Percentiles rank a stretch among this genome's conserved stretches.
phyloP scores from a whole-genome alignment of 2,329 filamentous ascomycete genomes.

The Bretziella fagacearum region DNA sequence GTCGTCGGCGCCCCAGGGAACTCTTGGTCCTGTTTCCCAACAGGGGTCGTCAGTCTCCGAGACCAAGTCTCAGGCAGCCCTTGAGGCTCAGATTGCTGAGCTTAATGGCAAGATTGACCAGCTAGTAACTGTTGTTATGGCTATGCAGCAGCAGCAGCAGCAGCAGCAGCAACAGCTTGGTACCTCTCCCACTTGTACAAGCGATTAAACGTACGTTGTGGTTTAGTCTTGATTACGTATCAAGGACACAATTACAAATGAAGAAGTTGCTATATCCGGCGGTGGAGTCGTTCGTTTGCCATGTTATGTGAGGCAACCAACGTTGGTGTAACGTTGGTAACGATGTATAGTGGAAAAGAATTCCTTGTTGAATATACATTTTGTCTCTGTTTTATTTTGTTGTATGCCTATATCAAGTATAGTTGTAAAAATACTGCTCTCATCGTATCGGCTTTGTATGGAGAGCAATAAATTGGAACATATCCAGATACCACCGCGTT shows the following conservation, averaged over 20 bases:
- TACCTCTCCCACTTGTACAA: conserved; percentile 12
- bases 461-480: not conserved
- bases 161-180: conserved; percentile 23
- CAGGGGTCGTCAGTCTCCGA: conserved; percentile 19
- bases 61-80: conserved; percentile 21
- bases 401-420: not conserved
- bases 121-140: conserved; percentile 35
- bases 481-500: not conserved
- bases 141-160: conserved; percentile 29
- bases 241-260: not conserved
- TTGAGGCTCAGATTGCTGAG: conserved; percentile 37
- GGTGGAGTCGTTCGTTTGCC: too few species aligned
- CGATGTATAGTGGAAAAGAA: too few species aligned
- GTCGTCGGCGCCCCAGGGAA: not conserved
- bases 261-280: not conserved
- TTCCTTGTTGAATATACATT: too few species aligned
- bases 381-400: too few species aligned
- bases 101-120: conserved; percentile 41
- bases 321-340: too few species aligned
- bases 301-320: too few species aligned
- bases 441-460: not conserved
- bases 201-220: too few species aligned
- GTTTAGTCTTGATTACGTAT: too few species aligned
- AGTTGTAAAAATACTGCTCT: not conserved
- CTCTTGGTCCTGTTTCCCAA: conserved; percentile 3